Conservation (phyloP, 371 early-diverging fungal genomes). For the Apophysomyces elegans region DNA sequence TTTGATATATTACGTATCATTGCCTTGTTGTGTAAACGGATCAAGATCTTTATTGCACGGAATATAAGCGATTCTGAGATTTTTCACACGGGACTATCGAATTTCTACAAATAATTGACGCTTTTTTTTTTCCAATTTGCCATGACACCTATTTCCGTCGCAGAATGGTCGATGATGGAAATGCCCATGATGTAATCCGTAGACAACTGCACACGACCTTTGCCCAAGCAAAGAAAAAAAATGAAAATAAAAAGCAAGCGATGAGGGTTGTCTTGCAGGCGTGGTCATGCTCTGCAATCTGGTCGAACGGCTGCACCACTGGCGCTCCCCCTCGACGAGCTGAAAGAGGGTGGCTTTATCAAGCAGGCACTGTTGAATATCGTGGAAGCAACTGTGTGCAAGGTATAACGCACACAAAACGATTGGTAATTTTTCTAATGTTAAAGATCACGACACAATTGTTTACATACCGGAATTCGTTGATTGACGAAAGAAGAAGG, state of each 20-base stretch:
- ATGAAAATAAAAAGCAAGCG: background rate
- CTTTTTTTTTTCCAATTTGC: no score
- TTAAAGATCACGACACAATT: no score
- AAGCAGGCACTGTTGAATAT: background rate
- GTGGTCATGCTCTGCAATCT: background rate
- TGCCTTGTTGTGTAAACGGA: no score
- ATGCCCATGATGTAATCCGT: background rate
- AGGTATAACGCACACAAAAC: background rate
- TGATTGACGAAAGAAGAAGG: no score
- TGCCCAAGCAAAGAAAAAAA: background rate
- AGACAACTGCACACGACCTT: background rate
- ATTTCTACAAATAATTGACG: no score
- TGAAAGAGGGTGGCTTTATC: background rate
- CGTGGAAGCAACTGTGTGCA: slow-evolving; percentile 1
- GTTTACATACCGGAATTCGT: no score
- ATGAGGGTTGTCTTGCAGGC: slow-evolving; percentile 5
- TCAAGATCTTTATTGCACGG: no score
- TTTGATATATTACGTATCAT: no score
- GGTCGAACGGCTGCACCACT: slow-evolving; percentile 1
- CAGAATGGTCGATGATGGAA: background rate
- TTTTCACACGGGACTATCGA: no score
- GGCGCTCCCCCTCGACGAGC: background rate
- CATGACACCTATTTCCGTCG: background rate
- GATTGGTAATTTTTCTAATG: no score
- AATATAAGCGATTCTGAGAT: no score